Percentiles rank a stretch among this genome's conserved stretches.
Evolutionary conservation across 768 basidiomycete species (phyloP).

Genomic region (Neoboletus magnificus): DNA sequence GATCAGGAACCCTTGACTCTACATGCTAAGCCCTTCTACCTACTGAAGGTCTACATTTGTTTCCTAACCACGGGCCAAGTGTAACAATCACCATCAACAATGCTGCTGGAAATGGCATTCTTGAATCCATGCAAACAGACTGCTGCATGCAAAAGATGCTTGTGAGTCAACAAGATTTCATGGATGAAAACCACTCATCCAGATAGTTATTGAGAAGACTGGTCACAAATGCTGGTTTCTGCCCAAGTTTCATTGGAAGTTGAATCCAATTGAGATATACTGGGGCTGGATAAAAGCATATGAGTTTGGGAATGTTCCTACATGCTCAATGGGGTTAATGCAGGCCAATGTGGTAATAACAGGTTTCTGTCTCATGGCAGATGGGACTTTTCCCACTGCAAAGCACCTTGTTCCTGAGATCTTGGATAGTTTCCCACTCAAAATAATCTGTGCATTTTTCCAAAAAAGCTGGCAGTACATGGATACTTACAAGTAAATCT

Average conservation of each 20-base stretch:
- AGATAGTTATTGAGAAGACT: too few relatives aligned
- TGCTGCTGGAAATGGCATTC: too few relatives aligned
- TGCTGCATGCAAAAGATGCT: slow-evolving; percentile 31
- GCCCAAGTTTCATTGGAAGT: slow-evolving; percentile 5
- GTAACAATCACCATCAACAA: background rate
- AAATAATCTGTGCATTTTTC: background rate
- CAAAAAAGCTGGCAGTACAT: background rate
- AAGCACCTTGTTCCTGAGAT: background rate
- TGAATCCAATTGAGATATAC: slow-evolving; percentile 6
- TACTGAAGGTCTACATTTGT: too few relatives aligned
- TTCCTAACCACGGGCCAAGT: too few relatives aligned
- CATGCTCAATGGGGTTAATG: too few relatives aligned
- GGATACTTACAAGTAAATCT: slow-evolving; percentile 1
- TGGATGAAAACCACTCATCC: too few relatives aligned
- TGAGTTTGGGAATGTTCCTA: background rate
- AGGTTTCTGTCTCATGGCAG: background rate
- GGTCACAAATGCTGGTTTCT: too few relatives aligned
- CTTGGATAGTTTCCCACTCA: background rate
- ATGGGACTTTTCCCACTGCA: background rate
- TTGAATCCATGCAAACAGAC: slow-evolving; percentile 4
- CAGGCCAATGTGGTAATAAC: background rate
- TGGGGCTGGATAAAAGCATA: background rate
- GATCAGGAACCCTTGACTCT: too few relatives aligned
- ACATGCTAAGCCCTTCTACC: too few relatives aligned
- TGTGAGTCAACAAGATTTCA: slow-evolving; percentile 22